Percentiles rank a stretch among this genome's conserved stretches.
Conservation (phyloP, 192 early-diverging fungal species). For the Rhizophagus sp. region DNA sequence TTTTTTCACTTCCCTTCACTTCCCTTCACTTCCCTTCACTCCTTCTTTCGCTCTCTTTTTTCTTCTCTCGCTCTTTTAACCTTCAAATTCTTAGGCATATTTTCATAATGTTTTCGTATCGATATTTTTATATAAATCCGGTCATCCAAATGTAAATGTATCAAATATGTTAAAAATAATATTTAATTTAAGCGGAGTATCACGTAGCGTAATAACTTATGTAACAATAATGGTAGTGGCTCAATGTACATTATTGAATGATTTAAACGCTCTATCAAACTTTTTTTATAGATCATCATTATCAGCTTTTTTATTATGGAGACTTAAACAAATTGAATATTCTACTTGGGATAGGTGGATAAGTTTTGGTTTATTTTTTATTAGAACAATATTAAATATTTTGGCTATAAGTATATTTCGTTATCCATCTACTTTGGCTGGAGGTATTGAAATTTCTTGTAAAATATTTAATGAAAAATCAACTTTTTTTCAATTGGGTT, state of each 20-base stretch:
- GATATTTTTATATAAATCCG: slow-evolving; percentile 1
- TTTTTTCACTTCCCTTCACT: background rate
- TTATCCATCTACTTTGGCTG: background rate
- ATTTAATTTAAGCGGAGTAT: slow-evolving; percentile 18
- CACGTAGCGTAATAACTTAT: background rate
- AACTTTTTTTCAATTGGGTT: background rate
- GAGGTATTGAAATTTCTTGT: too few relatives aligned
- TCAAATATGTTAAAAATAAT: slow-evolving; percentile 25
- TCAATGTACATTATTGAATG: background rate
- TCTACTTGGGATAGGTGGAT: slow-evolving; percentile 19
- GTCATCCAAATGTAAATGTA: slow-evolving; percentile 8
- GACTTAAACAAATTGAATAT: slow-evolving; percentile 26
- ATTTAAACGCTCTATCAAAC: background rate
- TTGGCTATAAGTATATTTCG: background rate
- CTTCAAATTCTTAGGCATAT: background rate
- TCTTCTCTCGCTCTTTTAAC: background rate
- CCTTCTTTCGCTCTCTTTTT: too few relatives aligned
- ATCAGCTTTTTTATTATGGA: slow-evolving; percentile 22
- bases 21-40: too few relatives aligned
- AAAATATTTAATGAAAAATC: too few relatives aligned
- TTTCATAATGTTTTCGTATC: slow-evolving; percentile 20
- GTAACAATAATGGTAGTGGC: background rate
- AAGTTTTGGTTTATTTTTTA: background rate
- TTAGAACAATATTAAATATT: slow-evolving; percentile 17
- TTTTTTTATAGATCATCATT: slow-evolving; percentile 23